Evolutionary conservation across 2,329 filamentous ascomycete species (phyloP).

Genomic region (Capronia epimyces): DNA sequence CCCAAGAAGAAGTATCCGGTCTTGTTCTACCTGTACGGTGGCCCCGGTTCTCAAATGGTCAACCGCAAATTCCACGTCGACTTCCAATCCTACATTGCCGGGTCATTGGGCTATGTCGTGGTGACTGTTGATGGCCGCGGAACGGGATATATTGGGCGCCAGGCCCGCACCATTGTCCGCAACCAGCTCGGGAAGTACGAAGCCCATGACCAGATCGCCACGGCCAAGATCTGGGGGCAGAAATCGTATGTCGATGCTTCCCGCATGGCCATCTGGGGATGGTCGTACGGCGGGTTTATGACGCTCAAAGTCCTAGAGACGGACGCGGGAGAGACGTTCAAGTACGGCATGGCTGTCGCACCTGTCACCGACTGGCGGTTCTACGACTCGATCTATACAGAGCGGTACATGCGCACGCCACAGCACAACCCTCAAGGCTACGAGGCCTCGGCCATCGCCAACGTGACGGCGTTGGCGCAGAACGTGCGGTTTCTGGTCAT

Average conservation of each 20-base stretch:
- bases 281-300: conserved; percentile 95
- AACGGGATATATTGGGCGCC: conserved; percentile 82
- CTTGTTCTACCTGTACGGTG: conserved; percentile 90
- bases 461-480: conserved; percentile 65
- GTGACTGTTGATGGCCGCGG: conserved; percentile 91
- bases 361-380: conserved; percentile 98
- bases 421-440: conserved; percentile 77
- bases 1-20: conserved; percentile 74
- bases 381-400: conserved; percentile 91
- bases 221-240: conserved; percentile 74
- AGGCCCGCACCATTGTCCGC: conserved; percentile 73
- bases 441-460: conserved; percentile 64
- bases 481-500: conserved; percentile 89
- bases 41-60: conserved; percentile 87
- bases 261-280: conserved; percentile 92
- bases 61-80: conserved; percentile 74
- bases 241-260: conserved; percentile 77
- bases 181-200: conserved; percentile 81
- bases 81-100: conserved; percentile 85
- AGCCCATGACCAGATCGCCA: conserved; percentile 82
- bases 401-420: conserved; percentile 95
- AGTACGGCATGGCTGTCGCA: conserved; percentile 95
- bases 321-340: conserved; percentile 83
- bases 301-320: conserved; percentile 90
- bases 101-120: conserved; percentile 81